These are phyloP conservation scores for Boeremia lycopersici DNA, from an alignment of 2,329 filamentous ascomycete species.

Conservation along the genomic window DNA sequence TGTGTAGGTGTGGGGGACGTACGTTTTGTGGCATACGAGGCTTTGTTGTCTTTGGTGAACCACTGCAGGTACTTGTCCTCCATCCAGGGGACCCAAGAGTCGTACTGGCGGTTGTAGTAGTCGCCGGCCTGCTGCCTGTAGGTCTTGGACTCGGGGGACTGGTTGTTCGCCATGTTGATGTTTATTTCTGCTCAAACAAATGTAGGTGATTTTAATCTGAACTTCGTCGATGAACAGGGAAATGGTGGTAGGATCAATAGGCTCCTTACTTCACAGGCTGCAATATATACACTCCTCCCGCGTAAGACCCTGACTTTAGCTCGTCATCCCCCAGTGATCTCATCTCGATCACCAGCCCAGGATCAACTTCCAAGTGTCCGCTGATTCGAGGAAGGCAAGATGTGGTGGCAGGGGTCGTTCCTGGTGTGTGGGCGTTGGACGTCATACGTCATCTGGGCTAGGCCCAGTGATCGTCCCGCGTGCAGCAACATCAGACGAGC, in stretches of 20 bases:
- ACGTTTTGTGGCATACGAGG: slow-evolving; percentile 73
- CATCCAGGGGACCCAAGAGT: slow-evolving; percentile 77
- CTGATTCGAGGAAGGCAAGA: no score
- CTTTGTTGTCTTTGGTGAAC: slow-evolving; percentile 80
- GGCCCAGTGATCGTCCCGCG: slow-evolving; percentile 27
- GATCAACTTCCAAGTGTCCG: no score
- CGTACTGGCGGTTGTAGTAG: slow-evolving; percentile 74
- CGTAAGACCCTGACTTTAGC: not conserved
- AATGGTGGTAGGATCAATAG: not conserved
- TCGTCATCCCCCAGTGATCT: slow-evolving; percentile 19
- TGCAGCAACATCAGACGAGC: slow-evolving; percentile 16
- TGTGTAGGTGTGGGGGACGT: slow-evolving; percentile 28
- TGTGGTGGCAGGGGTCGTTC: slow-evolving; percentile 6
- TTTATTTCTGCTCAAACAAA: not conserved
- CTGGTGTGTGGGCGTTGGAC: not conserved
- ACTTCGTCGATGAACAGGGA: not conserved
- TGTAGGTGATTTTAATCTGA: not conserved
- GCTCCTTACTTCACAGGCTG: not conserved
- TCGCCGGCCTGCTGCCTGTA: slow-evolving; percentile 46
- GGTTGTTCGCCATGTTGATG: slow-evolving; percentile 7
- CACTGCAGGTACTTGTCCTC: slow-evolving; percentile 74
- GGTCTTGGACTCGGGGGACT: slow-evolving; percentile 25
- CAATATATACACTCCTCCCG: slow-evolving; percentile 1
- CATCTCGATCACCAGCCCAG: slow-evolving; percentile 15
- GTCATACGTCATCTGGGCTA: slow-evolving; percentile 26